A percentile compares a stretch with the other conserved stretches of the same genome.
Evolutionary conservation across 306 rosid species (phyloP).

Genomic region (Cicer chorassanicum): DNA sequence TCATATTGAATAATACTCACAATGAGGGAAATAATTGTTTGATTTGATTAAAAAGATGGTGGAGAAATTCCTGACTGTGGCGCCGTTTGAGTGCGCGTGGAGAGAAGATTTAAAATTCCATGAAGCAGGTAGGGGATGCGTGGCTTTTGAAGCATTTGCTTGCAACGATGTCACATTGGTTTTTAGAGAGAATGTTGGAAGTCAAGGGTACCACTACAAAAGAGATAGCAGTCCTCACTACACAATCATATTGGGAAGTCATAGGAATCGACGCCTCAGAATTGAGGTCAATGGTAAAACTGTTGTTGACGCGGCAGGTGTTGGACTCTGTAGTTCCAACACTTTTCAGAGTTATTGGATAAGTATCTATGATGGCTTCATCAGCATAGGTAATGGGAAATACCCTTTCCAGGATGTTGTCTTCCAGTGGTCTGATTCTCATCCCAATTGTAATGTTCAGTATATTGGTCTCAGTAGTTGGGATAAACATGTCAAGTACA

Average conservation of each 20-base stretch:
- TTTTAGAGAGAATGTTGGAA: conserved; percentile 87
- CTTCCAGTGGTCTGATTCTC: conserved; percentile 87
- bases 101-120: conserved; percentile 77
- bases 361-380: conserved; percentile 87
- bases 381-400: conserved; percentile 81
- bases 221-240: conserved; percentile 90
- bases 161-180: conserved; percentile 89
- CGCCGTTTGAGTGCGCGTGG: conserved; percentile 97
- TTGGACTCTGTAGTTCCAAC: conserved; percentile 82
- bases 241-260: conserved; percentile 91
- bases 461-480: conserved; percentile 96
- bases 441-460: conserved; percentile 77
- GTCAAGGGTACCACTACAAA: conserved; percentile 91
- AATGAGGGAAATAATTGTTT: background rate
- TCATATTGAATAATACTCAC: conserved; percentile 3
- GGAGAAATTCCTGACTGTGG: conserved; percentile 77
- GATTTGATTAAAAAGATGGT: conserved; percentile 40
- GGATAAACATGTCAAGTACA: conserved; percentile 93
- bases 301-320: conserved; percentile 80
- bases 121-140: conserved; percentile 94
- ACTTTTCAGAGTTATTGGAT: conserved; percentile 92
- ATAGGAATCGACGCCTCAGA: conserved; percentile 74
- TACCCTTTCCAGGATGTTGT: conserved; percentile 87
- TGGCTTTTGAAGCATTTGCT: conserved; percentile 91
- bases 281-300: conserved; percentile 83